Evolutionary conservation across 2,329 filamentous ascomycete genomes (phyloP), one percentile per base, ranked within the genome.

Genomic region (Trichoderma polysporum): DNA sequence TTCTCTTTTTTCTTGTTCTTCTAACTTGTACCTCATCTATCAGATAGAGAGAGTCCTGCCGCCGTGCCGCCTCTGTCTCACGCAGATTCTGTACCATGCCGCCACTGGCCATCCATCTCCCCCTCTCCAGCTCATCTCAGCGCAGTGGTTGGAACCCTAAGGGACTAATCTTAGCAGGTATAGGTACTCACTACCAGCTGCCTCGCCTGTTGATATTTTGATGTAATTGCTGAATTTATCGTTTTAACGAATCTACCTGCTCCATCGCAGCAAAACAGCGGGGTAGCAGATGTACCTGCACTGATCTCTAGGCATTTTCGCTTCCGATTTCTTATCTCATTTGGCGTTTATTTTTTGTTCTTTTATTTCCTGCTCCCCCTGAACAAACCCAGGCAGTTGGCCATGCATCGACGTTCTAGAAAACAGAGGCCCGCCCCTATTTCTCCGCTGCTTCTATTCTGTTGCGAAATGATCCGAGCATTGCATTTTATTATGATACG

Each of bases 251-350:
- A 66, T 39, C 39, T 66, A 66, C 62, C 37, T 66, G 12, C 2
- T n/a, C 60, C 8, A 2, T 17, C 53, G 37, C 39, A 39, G 29
- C 62, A 31, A 22, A 49, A 37, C 13, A 65, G 50, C 62, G 39
- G 52, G 39, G 19, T 41, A 47, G 37, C 53, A 41, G 12, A 35
- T 47, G 52, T 56, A 65, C 62, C 39, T 29, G 37, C 50, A 53
- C 6, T 35, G 37, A 39, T 41, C 33, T 19, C 31, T 25, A n/a
- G n/a, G n/a, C n/a, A n/a, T 33, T 35, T 25, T 63, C 60, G 60
- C 60, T 64, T 64, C 37, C 50, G 37, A 64, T 41, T 45, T 64
- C 50, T 41, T 15, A 64, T 64, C 50, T 64, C 50, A 64, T 35
- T 64, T 63, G 25, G 49, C 35, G 19, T 17, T 19, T 19, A 22